These are phyloP conservation scores for Suhomyces maxii DNA, from an alignment of 1,139 yeast genomes.

Conservation along the genomic window DNA sequence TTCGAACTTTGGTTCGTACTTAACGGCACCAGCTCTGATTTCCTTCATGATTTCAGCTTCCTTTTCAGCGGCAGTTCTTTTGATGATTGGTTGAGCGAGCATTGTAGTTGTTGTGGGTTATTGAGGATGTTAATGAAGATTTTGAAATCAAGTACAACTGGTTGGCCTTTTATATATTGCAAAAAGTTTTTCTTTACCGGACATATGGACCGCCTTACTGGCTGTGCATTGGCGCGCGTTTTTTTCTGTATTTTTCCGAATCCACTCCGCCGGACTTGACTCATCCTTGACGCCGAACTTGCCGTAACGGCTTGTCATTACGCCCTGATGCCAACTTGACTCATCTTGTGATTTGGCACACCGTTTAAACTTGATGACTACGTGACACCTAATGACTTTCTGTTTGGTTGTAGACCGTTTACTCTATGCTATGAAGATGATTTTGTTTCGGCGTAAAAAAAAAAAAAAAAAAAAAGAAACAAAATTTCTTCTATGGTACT, in stretches of 20 bases:
- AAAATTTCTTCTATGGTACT: no score
- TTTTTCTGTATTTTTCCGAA: conserved; percentile 4
- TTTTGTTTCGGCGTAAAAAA: no score
- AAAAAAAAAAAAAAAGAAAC: no score
- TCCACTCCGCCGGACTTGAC: conserved; percentile 2
- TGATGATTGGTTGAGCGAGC: conserved; percentile 12
- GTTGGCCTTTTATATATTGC: conserved; percentile 7
- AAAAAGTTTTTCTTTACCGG: conserved; percentile 5
- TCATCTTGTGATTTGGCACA: not conserved
- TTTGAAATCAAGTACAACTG: not conserved
- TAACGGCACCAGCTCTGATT: conserved; percentile 37
- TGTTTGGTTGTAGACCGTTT: no score
- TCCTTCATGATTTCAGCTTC: conserved; percentile 52
- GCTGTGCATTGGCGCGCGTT: not conserved
- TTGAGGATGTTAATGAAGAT: not conserved
- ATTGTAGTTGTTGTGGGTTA: conserved; percentile 10
- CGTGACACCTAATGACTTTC: no score
- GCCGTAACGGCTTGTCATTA: not conserved
- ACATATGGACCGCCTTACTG: conserved; percentile 5
- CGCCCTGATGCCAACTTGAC: not conserved
- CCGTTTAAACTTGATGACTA: no score
- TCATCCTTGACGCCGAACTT: conserved; percentile 2
- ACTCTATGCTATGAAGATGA: no score
- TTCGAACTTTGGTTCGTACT: conserved; percentile 44
- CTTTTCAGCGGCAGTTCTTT: conserved; percentile 33